These are phyloP conservation scores for Leccinum arenicola DNA, from an alignment of 768 basidiomycete species.

Conservation along the genomic window DNA sequence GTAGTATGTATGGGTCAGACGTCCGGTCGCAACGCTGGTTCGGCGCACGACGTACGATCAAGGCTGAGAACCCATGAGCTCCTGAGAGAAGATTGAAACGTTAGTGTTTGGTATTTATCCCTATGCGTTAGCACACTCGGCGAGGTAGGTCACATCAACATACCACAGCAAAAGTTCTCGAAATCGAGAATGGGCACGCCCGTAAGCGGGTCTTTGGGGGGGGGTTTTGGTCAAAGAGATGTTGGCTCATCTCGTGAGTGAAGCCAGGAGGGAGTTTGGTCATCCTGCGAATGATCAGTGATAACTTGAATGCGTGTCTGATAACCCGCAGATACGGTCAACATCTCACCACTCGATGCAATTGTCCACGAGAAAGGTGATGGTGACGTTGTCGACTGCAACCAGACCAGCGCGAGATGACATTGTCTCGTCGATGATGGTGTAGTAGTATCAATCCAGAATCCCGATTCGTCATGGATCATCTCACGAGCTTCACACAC, in stretches of 20 bases:
- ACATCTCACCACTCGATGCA: conserved; percentile 71
- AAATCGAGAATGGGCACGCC: conserved; percentile 69
- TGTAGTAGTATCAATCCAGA: not conserved
- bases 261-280: conserved; percentile 78
- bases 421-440: not conserved
- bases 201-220: conserved; percentile 40
- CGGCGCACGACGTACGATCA: conserved; percentile 51
- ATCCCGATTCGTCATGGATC: not conserved
- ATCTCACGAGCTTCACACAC: not conserved
- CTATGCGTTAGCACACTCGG: not conserved
- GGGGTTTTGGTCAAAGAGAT: conserved; percentile 50
- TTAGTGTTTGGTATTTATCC: not conserved
- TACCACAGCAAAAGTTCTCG: conserved; percentile 70
- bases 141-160: not conserved
- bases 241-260: conserved; percentile 64
- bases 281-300: conserved; percentile 48
- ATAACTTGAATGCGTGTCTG: not conserved
- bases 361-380: conserved; percentile 77
- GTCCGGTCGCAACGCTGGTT: not conserved
- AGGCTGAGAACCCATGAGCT: conserved; percentile 81
- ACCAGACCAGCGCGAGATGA: conserved; percentile 20
- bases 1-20: conserved; percentile 19
- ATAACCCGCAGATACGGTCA: not conserved
- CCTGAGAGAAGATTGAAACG: conserved; percentile 36
- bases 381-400: conserved; percentile 37